Evolutionary conservation across 2,329 filamentous ascomycete species (phyloP).

Genomic region (Ophiostoma fasciatum): DNA sequence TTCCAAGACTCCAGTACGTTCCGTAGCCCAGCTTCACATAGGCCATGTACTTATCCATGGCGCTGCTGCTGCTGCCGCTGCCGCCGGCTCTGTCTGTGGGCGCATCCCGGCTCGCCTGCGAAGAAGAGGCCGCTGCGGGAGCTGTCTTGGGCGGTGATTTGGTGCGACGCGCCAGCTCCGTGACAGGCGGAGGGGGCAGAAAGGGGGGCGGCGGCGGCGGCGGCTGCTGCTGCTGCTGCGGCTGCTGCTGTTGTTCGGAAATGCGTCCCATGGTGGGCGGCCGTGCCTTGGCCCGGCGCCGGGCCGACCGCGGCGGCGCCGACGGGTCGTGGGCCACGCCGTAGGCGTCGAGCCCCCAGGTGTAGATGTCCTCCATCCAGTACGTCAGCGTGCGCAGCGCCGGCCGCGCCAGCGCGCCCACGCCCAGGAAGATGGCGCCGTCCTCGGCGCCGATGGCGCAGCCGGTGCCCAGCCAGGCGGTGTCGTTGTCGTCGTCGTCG

Average conservation of each 20-base stretch:
- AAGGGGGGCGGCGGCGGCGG: conserved; percentile 1
- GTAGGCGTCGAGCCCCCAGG: conserved; percentile 70
- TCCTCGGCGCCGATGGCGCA: conserved; percentile 55
- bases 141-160: background rate
- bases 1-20: conserved; percentile 45
- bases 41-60: conserved; percentile 41
- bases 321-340: conserved; percentile 68
- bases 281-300: conserved; percentile 16
- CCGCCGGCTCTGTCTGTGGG: background rate
- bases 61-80: conserved; percentile 19
- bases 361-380: conserved; percentile 84
- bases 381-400: conserved; percentile 60
- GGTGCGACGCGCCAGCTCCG: conserved; percentile 6
- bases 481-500: background rate
- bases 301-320: conserved; percentile 40
- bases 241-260: conserved; percentile 3
- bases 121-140: background rate
- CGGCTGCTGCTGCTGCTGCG: background rate
- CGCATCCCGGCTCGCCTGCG: conserved; percentile 3
- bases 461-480: conserved; percentile 60
- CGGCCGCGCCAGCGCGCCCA: conserved; percentile 54
- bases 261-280: conserved; percentile 5
- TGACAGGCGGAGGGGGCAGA: conserved; percentile 13
- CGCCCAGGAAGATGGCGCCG: conserved; percentile 74
- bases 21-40: conserved; percentile 55